phyloP scores from a whole-genome alignment of 2,329 filamentous ascomycete species.

The Biscogniauxia marginata region DNA sequence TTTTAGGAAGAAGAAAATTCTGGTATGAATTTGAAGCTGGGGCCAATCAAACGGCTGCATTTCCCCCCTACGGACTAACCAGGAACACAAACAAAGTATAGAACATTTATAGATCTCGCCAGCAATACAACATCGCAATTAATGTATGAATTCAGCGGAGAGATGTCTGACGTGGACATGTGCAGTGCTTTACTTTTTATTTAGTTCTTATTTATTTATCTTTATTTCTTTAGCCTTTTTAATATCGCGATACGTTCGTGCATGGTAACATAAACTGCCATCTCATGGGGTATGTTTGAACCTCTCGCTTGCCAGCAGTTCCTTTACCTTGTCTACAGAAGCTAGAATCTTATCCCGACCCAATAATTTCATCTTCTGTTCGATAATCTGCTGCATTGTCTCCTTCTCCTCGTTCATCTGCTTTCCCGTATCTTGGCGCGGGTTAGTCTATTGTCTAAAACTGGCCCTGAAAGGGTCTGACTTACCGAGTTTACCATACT shows the following conservation, averaged over 20 bases:
- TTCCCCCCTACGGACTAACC: background rate
- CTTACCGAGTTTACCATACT: slow-evolving; percentile 72
- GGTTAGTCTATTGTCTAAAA: slow-evolving; percentile 10
- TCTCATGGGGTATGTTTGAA: slow-evolving; percentile 38
- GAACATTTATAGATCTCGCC: no score
- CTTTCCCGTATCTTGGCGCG: slow-evolving; percentile 46
- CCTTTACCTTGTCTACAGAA: slow-evolving; percentile 55
- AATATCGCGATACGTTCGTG: slow-evolving; percentile 15
- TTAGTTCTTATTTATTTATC: no score
- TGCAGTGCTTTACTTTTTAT: no score
- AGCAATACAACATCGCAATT: no score
- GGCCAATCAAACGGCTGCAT: slow-evolving; percentile 15
- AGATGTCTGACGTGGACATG: no score
- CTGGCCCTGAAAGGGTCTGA: slow-evolving; percentile 12
- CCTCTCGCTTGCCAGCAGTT: slow-evolving; percentile 53
- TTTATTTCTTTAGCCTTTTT: slow-evolving; percentile 17
- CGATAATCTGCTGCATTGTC: slow-evolving; percentile 40
- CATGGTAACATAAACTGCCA: slow-evolving; percentile 13
- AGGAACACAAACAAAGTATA: no score
- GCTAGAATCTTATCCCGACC: slow-evolving; percentile 50
- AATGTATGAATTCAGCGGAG: no score
- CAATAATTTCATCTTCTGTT: slow-evolving; percentile 55
- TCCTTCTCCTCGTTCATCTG: slow-evolving; percentile 41
- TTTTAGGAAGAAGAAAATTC: slow-evolving; percentile 19
- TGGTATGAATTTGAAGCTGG: slow-evolving; percentile 16